These are phyloP conservation scores for Astragalus membranaceus DNA, from an alignment of 306 rosid genomes.

Conservation along the genomic window DNA sequence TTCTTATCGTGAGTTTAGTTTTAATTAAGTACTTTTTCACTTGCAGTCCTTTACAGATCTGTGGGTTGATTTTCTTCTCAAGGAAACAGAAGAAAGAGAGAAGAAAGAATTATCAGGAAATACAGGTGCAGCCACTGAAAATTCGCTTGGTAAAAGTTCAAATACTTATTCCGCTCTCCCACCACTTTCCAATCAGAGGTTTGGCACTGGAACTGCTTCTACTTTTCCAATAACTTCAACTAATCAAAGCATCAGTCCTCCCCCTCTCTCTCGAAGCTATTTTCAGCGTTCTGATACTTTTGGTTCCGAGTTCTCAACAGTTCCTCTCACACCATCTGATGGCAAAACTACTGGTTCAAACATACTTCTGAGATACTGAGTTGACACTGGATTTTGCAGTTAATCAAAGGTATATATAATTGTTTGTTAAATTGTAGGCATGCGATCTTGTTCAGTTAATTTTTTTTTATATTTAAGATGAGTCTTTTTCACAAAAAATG, in stretches of 20 bases:
- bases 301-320: constrained; percentile 8
- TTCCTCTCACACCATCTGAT: constrained; percentile 1
- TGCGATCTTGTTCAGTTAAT: neutral
- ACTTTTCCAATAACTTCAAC: neutral
- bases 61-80: constrained; percentile 10
- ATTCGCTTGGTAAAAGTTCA: neutral
- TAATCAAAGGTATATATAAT: constrained; percentile 1
- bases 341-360: neutral
- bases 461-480: neutral
- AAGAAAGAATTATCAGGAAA: neutral
- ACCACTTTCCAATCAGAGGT: neutral
- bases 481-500: neutral
- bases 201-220: neutral
- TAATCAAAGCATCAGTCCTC: neutral
- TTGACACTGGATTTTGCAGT: neutral
- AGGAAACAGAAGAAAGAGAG: constrained; percentile 10
- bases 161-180: neutral
- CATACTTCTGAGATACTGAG: neutral
- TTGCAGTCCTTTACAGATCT: constrained; percentile 9
- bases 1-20: neutral
- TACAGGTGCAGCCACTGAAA: neutral
- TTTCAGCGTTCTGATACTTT: constrained; percentile 1
- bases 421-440: neutral
- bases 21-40: neutral
- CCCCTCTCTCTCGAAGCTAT: neutral